Percentiles rank a stretch among this genome's conserved stretches.
Conservation (phyloP, 2,329 filamentous ascomycete species). For the Botrytis squamosa region DNA sequence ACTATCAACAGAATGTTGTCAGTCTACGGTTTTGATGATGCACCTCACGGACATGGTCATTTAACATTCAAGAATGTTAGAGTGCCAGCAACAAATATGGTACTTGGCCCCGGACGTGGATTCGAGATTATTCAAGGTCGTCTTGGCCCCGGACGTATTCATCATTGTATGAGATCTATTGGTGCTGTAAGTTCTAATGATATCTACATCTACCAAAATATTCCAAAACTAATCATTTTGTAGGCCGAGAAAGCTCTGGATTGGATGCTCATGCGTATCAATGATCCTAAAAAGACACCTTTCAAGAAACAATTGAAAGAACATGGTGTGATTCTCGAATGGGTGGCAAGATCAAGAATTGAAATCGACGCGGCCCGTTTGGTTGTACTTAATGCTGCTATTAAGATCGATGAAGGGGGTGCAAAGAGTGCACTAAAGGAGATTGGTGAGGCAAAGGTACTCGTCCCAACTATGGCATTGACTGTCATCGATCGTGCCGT, state of each 20-base stretch:
- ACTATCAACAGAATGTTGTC: constrained; percentile 91
- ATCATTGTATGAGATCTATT: constrained; percentile 95
- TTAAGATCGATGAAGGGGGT: constrained; percentile 86
- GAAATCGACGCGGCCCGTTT: constrained; percentile 93
- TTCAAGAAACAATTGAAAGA: constrained; percentile 85
- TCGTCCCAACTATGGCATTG: constrained; percentile 78
- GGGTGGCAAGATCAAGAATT: constrained; percentile 86
- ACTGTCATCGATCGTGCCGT: constrained; percentile 91
- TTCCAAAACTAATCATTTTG: constrained; percentile 25
- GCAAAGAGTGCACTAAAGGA: constrained; percentile 89
- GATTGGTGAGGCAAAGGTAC: constrained; percentile 93
- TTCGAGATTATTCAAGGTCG: constrained; percentile 99
- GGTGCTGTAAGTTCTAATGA: constrained; percentile 61
- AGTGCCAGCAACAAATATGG: constrained; percentile 78
- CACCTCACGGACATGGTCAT: constrained; percentile 96
- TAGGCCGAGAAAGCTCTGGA: constrained; percentile 85
- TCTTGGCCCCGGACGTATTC: constrained; percentile 91
- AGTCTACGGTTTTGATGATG: constrained; percentile 95
- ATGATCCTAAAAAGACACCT: constrained; percentile 85
- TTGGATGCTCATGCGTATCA: constrained; percentile 91
- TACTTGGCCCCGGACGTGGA: constrained; percentile 88
- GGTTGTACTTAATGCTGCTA: constrained; percentile 88
- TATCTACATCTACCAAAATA: background rate
- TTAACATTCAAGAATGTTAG: constrained; percentile 87
- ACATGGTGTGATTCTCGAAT: constrained; percentile 93